Evolutionary conservation across 768 basidiomycete genomes (phyloP), one percentile per base, ranked within the genome.

Genomic region (Trametes punicea): DNA sequence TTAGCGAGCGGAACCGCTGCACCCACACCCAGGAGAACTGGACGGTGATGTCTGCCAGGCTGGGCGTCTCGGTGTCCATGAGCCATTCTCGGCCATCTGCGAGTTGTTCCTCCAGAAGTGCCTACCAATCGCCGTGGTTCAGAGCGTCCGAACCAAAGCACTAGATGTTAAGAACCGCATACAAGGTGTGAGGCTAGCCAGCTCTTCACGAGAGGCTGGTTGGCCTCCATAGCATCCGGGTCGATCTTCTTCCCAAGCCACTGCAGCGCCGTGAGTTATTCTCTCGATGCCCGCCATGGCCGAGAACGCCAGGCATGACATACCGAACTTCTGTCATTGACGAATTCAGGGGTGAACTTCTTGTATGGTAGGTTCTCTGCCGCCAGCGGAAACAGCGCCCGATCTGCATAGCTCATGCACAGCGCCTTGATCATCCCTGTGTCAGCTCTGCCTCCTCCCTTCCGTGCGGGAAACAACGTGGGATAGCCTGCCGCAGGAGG

Each of bases 61-160:
- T 73, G 8, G 83, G 81, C 0, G 69, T 55, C 52, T 76, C 76
- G 0, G 83, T 82, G 58, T 82, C 74, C 55, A 84, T 76, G 8
- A 83, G 70, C 81, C 82, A 86, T 62, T 79, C 75, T 2, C 83
- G 74, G 21, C 73, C 78, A 63, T 83, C 81, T 15, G 69, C 65
- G 26, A 84, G 70, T 64, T 84, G 71, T 30, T 74, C 70, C 56
- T 77, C 73, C 10, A 74, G 34, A 21, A 74, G 59, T n/a, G 64
- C 59, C 75, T 76, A 39, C 13, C 42, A 20, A 9, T 36, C 13
- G 34, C 13, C 38, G 13, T 7, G 27, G 23, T 13, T 13, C 8
- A 21, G 3, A 4, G 36, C 1, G 30, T 16, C 11, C 15, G 11
- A 29, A 9, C 27, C 11, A n/a, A 8, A 18, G 13, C 27, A 34